Base-by-base conservation (phyloP, 768 basidiomycete genomes). In the Lyophyllum atratum region DNA sequence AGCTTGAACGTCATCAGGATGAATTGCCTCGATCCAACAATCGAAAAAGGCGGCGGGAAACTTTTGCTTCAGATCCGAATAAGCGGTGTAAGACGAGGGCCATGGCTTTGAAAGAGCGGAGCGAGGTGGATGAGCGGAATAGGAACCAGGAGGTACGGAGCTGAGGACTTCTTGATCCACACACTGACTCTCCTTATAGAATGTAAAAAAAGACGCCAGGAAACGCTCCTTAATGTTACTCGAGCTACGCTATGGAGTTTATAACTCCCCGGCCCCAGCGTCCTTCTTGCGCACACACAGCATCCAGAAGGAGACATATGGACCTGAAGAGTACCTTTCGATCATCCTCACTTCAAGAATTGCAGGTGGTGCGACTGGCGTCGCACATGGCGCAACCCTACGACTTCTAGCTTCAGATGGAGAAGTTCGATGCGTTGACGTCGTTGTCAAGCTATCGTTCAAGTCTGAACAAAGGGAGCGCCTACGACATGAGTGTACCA, bases 361-460 rank as follows among this genome's bases (percentile, higher is more conserved):
- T 37, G 59, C 28, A 15, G 26, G 25, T 1, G 64, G 61, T 1
- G 61, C 53, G 12, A 58, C 52, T 21, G 61, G 64, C 8, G 43
- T 47, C 2, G 61, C 47, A 22, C 54, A 62, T 40, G 33, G 24
- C 8, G 64, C 59, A 5, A 15, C 21, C 1, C n/a, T 61, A 4
- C 29, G 55, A 29, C 12, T 61, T 14, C 29, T 45, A 14, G 24
- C 49, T 12, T 6, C 6, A 10, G 52, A 12, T 2, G 22, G 19
- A 19, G 31, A 6, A 6, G 6, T 6, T 33, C 12, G 7, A 6
- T 12, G 6, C 12, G 6, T 12, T 33, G 31, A 33, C 31, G 55
- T 62, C 33, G 63, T 60, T 14, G 63, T 64, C 10, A 64, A 64
- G 37, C 17, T 64, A 7, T 58, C 60, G 0, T 62, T 59, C 31